Percentiles rank a stretch among this genome's conserved stretches.
These are phyloP conservation scores for Suillus ampliporus DNA, from an alignment of 768 basidiomycete genomes.

Conservation along the genomic window DNA sequence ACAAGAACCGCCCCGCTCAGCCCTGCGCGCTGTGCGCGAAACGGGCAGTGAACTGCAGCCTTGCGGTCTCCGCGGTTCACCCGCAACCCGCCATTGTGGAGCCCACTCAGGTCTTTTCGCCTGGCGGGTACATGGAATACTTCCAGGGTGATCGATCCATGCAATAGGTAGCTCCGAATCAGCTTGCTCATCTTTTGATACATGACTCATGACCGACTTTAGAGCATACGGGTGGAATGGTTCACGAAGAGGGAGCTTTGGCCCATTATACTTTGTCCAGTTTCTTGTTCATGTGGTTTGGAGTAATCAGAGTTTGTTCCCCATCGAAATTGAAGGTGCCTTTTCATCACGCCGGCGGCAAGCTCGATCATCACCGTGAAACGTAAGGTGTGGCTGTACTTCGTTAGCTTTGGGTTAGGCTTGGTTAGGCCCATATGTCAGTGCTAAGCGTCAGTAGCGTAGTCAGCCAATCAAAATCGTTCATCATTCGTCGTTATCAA, in stretches of 20 bases:
- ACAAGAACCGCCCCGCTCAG: constrained; percentile 14
- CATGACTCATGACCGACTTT: not conserved
- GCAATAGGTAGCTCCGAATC: not conserved
- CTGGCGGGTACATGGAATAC: not conserved
- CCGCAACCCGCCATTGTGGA: constrained; percentile 4
- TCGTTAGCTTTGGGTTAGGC: no score
- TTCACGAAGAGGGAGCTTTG: not conserved
- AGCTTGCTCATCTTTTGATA: not conserved
- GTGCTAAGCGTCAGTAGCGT: no score
- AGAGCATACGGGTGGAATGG: not conserved
- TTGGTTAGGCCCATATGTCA: no score
- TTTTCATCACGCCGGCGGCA: constrained; percentile 8
- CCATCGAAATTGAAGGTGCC: not conserved
- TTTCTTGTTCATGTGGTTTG: not conserved
- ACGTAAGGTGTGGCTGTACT: constrained; percentile 1
- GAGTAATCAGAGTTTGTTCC: constrained; percentile 7
- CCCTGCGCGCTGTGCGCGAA: constrained; percentile 30
- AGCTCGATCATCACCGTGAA: not conserved
- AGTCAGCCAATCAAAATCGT: not conserved
- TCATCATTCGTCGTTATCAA: not conserved
- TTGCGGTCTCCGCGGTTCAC: constrained; percentile 17
- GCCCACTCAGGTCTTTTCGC: not conserved
- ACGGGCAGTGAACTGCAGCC: constrained; percentile 18
- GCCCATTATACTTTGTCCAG: not conserved
- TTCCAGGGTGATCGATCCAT: not conserved